phyloP scores from a whole-genome alignment of 495 filamentous ascomycete genomes.

The Ramalina peruviana region DNA sequence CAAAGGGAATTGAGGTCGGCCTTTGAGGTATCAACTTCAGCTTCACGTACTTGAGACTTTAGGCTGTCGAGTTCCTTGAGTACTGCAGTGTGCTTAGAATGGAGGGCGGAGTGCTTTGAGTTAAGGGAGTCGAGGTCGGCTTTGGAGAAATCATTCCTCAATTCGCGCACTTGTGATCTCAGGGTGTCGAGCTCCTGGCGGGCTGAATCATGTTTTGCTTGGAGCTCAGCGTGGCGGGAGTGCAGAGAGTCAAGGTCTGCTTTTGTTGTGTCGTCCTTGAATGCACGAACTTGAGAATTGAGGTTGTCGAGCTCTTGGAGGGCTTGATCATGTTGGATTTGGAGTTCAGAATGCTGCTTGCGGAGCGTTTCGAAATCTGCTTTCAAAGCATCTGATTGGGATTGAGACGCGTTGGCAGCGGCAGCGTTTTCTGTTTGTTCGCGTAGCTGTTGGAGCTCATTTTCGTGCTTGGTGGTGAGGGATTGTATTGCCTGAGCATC shows the following conservation, averaged over 20 bases:
- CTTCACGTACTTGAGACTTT: neutral
- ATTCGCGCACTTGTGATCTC: neutral
- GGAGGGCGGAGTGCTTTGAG: neutral
- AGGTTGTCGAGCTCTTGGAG: no score
- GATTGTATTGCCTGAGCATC: neutral
- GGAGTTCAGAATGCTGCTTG: neutral
- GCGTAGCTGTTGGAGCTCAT: neutral
- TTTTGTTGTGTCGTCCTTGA: neutral
- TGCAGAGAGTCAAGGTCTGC: no score
- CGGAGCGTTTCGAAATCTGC: slow-evolving; percentile 4
- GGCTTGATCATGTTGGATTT: no score
- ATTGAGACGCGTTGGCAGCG: neutral
- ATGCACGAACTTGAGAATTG: no score
- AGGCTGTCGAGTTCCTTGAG: neutral
- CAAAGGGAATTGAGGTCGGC: no score
- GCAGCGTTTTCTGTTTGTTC: slow-evolving; percentile 4
- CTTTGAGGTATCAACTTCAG: neutral
- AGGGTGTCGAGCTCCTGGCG: neutral
- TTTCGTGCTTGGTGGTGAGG: neutral
- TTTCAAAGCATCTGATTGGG: neutral
- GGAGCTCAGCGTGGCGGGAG: neutral
- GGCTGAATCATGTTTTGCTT: neutral
- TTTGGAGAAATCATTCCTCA: neutral
- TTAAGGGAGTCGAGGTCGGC: neutral
- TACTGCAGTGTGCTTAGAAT: slow-evolving; percentile 1